These are phyloP conservation scores for Metarhizium album DNA, from an alignment of 2,329 filamentous ascomycete species.

Conservation along the genomic window DNA sequence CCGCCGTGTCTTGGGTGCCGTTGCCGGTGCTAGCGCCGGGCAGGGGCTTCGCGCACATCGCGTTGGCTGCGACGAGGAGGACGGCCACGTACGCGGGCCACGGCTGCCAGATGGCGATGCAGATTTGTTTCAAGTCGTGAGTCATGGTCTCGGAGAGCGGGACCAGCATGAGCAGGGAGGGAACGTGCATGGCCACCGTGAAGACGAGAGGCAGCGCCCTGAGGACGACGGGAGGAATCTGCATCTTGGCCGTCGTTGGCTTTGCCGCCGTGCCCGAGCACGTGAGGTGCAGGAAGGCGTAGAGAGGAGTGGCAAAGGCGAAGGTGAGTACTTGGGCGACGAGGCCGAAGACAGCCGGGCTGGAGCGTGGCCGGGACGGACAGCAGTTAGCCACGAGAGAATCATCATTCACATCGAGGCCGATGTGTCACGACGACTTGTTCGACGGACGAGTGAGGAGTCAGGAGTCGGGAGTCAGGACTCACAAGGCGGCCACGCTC, in stretches of 20 bases:
- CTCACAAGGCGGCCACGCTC: constrained; percentile 11
- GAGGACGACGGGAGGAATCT: constrained; percentile 9
- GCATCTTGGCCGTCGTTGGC: constrained; percentile 10
- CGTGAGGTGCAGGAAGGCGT: constrained; percentile 9
- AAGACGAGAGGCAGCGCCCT: constrained; percentile 8
- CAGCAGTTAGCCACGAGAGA: too few relatives aligned
- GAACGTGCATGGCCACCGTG: constrained; percentile 8
- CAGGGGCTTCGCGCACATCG: neutral
- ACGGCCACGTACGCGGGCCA: constrained; percentile 12
- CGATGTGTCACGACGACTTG: too few relatives aligned
- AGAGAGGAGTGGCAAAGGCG: constrained; percentile 11
- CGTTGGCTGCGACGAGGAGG: constrained; percentile 5
- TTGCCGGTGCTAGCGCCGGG: neutral
- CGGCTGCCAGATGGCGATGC: constrained; percentile 12
- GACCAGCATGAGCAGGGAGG: constrained; percentile 7
- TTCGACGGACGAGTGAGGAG: too few relatives aligned
- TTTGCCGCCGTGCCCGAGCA: constrained; percentile 4
- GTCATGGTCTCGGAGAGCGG: constrained; percentile 7
- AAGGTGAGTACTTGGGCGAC: constrained; percentile 10
- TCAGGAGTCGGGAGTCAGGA: neutral
- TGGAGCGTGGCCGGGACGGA: too few relatives aligned
- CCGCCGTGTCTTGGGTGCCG: neutral
- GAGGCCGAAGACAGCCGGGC: constrained; percentile 9
- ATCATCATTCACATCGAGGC: too few relatives aligned
- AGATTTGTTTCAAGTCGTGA: constrained; percentile 10